Evolutionary conservation across 1,139 yeast species (phyloP).

Genomic region (Blastobotrys apis): DNA sequence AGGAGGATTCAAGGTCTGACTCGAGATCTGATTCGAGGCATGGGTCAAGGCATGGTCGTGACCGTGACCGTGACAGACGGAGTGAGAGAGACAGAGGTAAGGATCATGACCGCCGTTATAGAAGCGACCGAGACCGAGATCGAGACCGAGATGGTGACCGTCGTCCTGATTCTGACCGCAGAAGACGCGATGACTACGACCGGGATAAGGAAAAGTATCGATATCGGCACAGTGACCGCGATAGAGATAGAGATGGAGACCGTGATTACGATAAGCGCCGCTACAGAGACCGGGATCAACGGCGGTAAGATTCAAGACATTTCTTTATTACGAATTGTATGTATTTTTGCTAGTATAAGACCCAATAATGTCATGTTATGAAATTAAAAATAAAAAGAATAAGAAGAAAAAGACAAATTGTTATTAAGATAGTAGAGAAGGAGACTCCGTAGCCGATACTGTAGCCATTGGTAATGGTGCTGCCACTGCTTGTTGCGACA

Average conservation of each 20-base stretch:
- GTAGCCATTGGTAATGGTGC: too few relatives aligned
- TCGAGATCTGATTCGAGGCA: not conserved
- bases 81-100: constrained; percentile 3
- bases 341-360: too few relatives aligned
- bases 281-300: too few relatives aligned
- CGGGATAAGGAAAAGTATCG: not conserved
- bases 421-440: too few relatives aligned
- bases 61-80: not conserved
- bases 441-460: too few relatives aligned
- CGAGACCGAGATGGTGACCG: not conserved
- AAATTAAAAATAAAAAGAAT: too few relatives aligned
- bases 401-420: too few relatives aligned
- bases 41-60: not conserved
- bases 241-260: constrained; percentile 6
- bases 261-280: too few relatives aligned
- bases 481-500: too few relatives aligned
- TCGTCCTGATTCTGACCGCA: constrained; percentile 1
- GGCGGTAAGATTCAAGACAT: too few relatives aligned
- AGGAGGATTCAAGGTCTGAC: not conserved
- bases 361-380: too few relatives aligned
- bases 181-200: not conserved
- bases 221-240: not conserved
- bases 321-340: too few relatives aligned
- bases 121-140: constrained; percentile 7
- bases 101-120: constrained; percentile 1